Evolutionary conservation across 345 rosid genomes (phyloP), one percentile per base, ranked within the genome.

Genomic region (Streptanthus diversifolius): DNA sequence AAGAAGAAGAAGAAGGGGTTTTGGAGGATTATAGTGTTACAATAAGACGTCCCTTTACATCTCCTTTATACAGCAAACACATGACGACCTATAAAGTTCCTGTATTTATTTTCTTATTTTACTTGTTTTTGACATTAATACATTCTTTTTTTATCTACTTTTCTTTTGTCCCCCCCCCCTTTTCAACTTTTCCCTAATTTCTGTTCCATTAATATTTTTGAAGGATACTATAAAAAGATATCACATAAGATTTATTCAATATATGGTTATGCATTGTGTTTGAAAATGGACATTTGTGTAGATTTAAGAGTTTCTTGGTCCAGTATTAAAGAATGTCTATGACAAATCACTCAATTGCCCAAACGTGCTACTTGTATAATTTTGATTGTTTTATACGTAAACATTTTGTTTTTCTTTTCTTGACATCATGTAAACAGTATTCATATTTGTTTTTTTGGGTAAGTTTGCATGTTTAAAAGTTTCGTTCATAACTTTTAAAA

Each of bases 1-100:
- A 45, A 30, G 25, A 24, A 7, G 12, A 25, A 49, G 68, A 17
- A 27, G 40, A 25, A 11, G 68, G 36, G 58, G 12, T 33, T 27
- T 41, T 27, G 29, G 68, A 61, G n/a, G 75, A 71, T 29, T 61
- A 37, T 61, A 13, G 76, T 22, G 54, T 73, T 53, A 40, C 57
- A 71, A 63, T 71, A 22, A 59, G 21, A 73, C 59, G 77, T 63
- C 37, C 63, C 39, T 55, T 73, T 64, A 73, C 71, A 64, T 65
- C 71, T 64, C 29, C 40, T 73, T 73, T 73, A 73, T 73, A 73
- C 65, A 73, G 47, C 71, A 25, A 37, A 44, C 71, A 64, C 64
- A 73, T 54, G 77, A 54, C 57, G 45, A 63, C 70, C 59, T 33
- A 24, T 49, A 29, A 36, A 27, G 21, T 19, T 61, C 15, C 10